Percentiles rank a stretch among this genome's conserved stretches.
Evolutionary conservation across 78 protist species (phyloP).

Genomic region (Dictyostelium capitatum): DNA sequence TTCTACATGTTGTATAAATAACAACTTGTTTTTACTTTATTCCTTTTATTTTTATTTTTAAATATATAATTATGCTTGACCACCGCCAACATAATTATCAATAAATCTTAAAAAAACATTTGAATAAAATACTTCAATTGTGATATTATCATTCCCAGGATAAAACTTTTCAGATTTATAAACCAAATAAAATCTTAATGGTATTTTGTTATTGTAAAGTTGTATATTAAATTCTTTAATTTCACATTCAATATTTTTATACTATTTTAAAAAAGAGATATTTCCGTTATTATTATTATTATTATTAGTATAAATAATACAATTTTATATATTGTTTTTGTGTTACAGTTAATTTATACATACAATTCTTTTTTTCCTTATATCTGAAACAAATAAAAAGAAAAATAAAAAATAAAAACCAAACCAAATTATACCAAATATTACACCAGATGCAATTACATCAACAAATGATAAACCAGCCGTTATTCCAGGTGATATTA

Average conservation of each 20-base stretch:
- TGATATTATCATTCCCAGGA: conserved; percentile 1
- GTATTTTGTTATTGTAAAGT: background rate
- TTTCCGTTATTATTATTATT: too few species aligned
- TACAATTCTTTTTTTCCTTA: background rate
- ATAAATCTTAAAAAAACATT: background rate
- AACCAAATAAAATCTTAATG: background rate
- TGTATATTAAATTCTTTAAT: background rate
- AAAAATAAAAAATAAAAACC: background rate
- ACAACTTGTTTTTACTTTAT: too few species aligned
- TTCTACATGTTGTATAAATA: too few species aligned
- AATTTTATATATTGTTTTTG: background rate
- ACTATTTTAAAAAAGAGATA: background rate
- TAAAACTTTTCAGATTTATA: background rate
- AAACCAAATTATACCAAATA: background rate
- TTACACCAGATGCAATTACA: background rate
- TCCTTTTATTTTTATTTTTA: too few species aligned
- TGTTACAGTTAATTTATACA: background rate
- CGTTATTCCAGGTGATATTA: background rate
- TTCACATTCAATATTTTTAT: background rate
- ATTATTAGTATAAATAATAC: background rate
- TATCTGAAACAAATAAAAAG: background rate
- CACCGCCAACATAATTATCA: background rate
- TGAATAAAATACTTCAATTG: conserved; percentile 3
- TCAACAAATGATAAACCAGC: background rate
- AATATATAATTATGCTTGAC: background rate